These are phyloP conservation scores for Syncephalastrum racemosum DNA, from an alignment of 371 early-diverging fungal species.

Conservation along the genomic window DNA sequence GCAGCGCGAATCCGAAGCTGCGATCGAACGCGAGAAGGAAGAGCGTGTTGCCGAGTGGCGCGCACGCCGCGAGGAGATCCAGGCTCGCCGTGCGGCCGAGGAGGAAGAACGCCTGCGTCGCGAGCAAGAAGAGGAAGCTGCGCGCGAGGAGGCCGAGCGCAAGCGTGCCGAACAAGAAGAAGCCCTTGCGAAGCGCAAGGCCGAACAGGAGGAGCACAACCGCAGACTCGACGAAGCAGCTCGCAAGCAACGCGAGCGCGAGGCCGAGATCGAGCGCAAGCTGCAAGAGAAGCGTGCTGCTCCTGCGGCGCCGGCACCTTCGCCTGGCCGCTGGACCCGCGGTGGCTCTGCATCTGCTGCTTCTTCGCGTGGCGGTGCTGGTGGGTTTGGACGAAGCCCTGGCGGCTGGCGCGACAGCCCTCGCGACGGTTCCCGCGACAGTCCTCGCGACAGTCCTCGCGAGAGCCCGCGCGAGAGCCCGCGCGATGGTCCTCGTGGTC, in stretches of 20 bases:
- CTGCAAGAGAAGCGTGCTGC: constrained; percentile 9
- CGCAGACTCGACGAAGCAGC: constrained; percentile 40
- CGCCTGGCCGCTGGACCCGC: constrained; percentile 1
- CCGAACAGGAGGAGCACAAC: constrained; percentile 24
- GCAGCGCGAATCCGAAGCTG: constrained; percentile 48
- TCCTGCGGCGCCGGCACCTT: constrained; percentile 11
- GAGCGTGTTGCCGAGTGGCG: constrained; percentile 60
- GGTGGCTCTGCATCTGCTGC: constrained; percentile 6
- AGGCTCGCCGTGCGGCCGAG: constrained; percentile 39
- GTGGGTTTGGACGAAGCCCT: too few species aligned
- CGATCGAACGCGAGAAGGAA: constrained; percentile 73
- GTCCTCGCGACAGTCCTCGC: too few species aligned
- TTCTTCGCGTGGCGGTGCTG: background rate
- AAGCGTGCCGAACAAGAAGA: constrained; percentile 29
- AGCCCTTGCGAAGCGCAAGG: constrained; percentile 29
- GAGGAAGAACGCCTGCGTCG: constrained; percentile 34
- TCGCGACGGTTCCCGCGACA: too few species aligned
- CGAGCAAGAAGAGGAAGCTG: constrained; percentile 41
- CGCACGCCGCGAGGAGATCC: constrained; percentile 46
- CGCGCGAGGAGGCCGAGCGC: constrained; percentile 26
- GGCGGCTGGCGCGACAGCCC: too few species aligned
- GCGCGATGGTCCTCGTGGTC: background rate
- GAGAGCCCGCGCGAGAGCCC: too few species aligned
- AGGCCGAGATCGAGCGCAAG: constrained; percentile 43
- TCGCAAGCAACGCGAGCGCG: constrained; percentile 39